Evolutionary conservation across 2,329 filamentous ascomycete genomes (phyloP).

Genomic region (Hypoxylon rubiginosum): DNA sequence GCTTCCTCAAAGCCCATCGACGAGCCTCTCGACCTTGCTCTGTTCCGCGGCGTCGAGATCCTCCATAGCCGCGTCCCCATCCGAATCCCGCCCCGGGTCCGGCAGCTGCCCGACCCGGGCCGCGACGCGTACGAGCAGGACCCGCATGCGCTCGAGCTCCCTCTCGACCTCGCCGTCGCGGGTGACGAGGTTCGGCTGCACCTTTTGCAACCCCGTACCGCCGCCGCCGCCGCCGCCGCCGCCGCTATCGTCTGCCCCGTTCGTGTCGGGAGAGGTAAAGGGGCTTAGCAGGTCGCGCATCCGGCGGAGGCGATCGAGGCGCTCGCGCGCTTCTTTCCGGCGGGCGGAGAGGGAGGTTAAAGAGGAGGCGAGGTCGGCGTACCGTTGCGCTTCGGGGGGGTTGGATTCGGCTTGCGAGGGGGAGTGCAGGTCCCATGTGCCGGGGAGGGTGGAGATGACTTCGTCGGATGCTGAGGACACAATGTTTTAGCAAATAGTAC

Average conservation of each 20-base stretch:
- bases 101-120: conserved; percentile 63
- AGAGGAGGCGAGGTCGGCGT: conserved; percentile 62
- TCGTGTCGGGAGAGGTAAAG: conserved; percentile 52
- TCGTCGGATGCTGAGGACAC: conserved; percentile 55
- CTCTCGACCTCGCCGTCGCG: conserved; percentile 74
- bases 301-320: conserved; percentile 62
- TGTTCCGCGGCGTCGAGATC: conserved; percentile 58
- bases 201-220: conserved; percentile 53
- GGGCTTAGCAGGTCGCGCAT: conserved; percentile 67
- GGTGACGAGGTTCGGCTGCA: conserved; percentile 77
- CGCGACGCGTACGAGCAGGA: conserved; percentile 71
- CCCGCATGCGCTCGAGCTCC: conserved; percentile 76
- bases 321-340: conserved; percentile 56
- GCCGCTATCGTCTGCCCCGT: neutral
- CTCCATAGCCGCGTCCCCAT: conserved; percentile 48
- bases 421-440: conserved; percentile 59
- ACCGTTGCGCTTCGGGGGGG: conserved; percentile 65
- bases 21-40: conserved; percentile 58
- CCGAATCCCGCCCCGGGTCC: conserved; percentile 41
- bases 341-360: conserved; percentile 65
- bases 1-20: conserved; percentile 52
- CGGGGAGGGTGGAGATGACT: conserved; percentile 62
- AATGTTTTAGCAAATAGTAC: neutral
- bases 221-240: too few species aligned
- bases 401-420: conserved; percentile 53